phyloP scores from a whole-genome alignment of 805 yeast species.

The Candida maltosa region DNA sequence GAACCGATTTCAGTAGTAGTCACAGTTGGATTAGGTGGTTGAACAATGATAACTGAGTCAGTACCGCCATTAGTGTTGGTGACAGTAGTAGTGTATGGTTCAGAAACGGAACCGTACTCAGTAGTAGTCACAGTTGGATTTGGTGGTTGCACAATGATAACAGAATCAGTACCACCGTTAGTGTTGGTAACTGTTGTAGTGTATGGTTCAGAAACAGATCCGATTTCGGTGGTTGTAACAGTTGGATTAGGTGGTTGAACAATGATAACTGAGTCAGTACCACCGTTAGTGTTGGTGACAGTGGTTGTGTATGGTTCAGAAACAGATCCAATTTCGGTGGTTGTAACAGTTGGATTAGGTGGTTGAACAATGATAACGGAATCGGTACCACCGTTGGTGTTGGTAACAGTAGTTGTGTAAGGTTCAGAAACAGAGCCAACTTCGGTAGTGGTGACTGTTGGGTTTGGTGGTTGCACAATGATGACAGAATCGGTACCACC shows the following conservation, averaged over 20 bases:
- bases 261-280: slow-evolving; percentile 10
- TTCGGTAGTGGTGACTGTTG: slow-evolving; percentile 8
- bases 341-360: neutral
- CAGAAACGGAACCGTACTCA: slow-evolving; percentile 5
- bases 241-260: slow-evolving; percentile 4
- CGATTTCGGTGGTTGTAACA: neutral
- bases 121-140: slow-evolving; percentile 10
- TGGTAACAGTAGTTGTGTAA: slow-evolving; percentile 9
- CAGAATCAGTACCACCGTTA: slow-evolving; percentile 13
- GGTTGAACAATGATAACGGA: slow-evolving; percentile 9
- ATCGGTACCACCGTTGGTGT: slow-evolving; percentile 6
- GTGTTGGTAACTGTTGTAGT: slow-evolving; percentile 16
- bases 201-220: neutral
- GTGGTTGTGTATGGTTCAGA: neutral
- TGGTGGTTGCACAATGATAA: slow-evolving; percentile 16
- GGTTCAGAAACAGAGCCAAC: slow-evolving; percentile 4
- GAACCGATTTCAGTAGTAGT: slow-evolving; percentile 9
- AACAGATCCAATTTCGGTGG: neutral
- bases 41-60: slow-evolving; percentile 6
- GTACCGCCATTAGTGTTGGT: slow-evolving; percentile 8
- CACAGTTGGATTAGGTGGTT: slow-evolving; percentile 10
- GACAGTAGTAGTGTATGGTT: slow-evolving; percentile 10
- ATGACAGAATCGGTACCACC: slow-evolving; percentile 3
- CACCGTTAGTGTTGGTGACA: slow-evolving; percentile 5
- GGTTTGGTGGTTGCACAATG: slow-evolving; percentile 11